Base-by-base conservation (phyloP, 129 eudicot genomes). In the Artemisia annua region DNA sequence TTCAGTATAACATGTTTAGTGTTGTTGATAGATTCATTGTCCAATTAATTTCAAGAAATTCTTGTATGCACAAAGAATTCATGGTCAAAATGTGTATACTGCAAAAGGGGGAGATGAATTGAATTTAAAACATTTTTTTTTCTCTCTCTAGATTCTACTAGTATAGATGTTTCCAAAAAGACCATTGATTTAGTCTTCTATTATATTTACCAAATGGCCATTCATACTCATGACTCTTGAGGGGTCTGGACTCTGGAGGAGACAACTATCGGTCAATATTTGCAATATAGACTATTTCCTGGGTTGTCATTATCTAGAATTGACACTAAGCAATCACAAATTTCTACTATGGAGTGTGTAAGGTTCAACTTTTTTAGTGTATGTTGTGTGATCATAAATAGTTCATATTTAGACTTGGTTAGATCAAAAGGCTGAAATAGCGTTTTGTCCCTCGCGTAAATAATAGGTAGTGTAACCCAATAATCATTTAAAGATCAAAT, bases 1-100 rank as follows among this genome's bases (percentile, higher is more conserved):
- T 48, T 63, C 24, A 2, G 2, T 13, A 4, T n/a, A 20, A 70
- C 20, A 10, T 30, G 32, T 2, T 14, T n/a, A 7, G 8, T 39
- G 51, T 3, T 70, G 51, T 32, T 70, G 66, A 56, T 59, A 44
- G 54, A 9, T 49, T 60, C 51, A 35, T 49, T 73, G 61, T 49
- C 2, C 50, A 46, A 59, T 20, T 43, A 20, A 58, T 71, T 39
- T 58, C 17, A 48, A 48, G 76, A 60, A 60, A 26, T 11, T n/a
- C 61, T 72, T 49, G 32, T 16, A 15, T 32, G 68, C 62, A 14
- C 10, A 28, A 28, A 44, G 12, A 1, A 13, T 39, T 35, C 56
- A 20, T 73, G 69, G 77, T 62, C 70, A 61, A 73, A 61, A 8
- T 24, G 8, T 59, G 76, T 59, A 60, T 61, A 61, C 70, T 73